These are phyloP conservation scores for Mycena vulgaris DNA, from an alignment of 768 basidiomycete species.

Conservation along the genomic window DNA sequence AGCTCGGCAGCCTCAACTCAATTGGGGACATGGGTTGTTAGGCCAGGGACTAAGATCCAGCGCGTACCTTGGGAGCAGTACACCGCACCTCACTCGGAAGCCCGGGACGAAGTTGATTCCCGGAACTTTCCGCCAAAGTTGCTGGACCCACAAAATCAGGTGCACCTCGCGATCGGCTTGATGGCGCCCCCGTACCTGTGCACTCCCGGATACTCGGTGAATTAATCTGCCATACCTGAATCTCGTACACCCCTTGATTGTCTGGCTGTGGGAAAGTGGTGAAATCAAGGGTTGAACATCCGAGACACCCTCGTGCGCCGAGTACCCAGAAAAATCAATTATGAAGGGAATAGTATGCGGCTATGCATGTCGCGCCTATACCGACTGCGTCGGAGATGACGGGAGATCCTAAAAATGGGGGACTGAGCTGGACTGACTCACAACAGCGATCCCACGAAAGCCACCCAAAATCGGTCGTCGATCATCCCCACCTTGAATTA, in stretches of 20 bases:
- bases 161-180: background rate
- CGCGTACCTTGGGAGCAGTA: no score
- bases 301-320: background rate
- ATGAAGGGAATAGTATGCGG: background rate
- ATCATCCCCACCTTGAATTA: background rate
- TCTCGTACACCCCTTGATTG: background rate
- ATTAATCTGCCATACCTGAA: background rate
- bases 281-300: background rate
- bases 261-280: background rate
- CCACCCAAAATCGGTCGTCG: constrained; percentile 11
- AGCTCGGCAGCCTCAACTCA: no score
- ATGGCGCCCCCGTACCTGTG: background rate
- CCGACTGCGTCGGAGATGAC: background rate
- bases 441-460: background rate
- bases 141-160: constrained; percentile 9
- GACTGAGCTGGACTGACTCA: background rate
- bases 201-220: background rate
- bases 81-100: no score
- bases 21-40: no score
- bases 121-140: constrained; percentile 1
- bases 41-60: no score
- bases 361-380: background rate
- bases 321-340: background rate
- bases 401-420: background rate
- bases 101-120: no score